Conservation (phyloP, 768 basidiomycete genomes). For the Lyophyllum decastes region DNA sequence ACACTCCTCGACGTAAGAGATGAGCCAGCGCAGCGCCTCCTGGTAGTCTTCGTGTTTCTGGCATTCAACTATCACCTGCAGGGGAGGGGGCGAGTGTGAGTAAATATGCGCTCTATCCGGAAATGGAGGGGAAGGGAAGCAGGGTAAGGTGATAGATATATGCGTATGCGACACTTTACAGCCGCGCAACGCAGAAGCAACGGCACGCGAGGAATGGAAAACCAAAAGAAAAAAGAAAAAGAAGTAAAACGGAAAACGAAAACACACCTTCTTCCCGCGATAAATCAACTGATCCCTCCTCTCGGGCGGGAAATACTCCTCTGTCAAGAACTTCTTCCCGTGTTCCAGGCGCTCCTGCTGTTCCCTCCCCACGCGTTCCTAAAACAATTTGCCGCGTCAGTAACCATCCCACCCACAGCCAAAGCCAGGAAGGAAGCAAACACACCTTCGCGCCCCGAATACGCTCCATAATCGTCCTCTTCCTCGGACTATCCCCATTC, state of each 20-base stretch:
- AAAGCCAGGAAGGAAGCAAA: constrained; percentile 32
- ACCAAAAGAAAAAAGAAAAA: too few species aligned
- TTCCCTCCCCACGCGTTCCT: constrained; percentile 66
- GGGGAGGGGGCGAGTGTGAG: background rate
- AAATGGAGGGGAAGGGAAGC: too few species aligned
- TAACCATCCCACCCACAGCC: background rate
- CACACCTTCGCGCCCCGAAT: constrained; percentile 38
- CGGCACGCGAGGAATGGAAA: too few species aligned
- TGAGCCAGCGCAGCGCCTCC: constrained; percentile 73
- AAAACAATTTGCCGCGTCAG: background rate
- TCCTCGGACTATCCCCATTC: background rate
- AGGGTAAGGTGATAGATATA: background rate
- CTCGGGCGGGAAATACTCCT: constrained; percentile 90
- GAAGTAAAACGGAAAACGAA: too few species aligned
- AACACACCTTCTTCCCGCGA: constrained; percentile 81
- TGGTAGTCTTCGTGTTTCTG: constrained; percentile 93
- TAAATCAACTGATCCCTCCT: constrained; percentile 92
- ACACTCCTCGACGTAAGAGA: constrained; percentile 61
- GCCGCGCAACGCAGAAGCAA: too few species aligned
- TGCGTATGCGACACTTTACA: too few species aligned
- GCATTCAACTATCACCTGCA: constrained; percentile 84
- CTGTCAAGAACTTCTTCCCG: constrained; percentile 66
- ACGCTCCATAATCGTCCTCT: constrained; percentile 8
- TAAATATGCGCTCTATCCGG: too few species aligned
- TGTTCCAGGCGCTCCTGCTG: constrained; percentile 64